Conservation (phyloP, 495 filamentous ascomycete species). For the Aspergillus carlsbadensis region DNA sequence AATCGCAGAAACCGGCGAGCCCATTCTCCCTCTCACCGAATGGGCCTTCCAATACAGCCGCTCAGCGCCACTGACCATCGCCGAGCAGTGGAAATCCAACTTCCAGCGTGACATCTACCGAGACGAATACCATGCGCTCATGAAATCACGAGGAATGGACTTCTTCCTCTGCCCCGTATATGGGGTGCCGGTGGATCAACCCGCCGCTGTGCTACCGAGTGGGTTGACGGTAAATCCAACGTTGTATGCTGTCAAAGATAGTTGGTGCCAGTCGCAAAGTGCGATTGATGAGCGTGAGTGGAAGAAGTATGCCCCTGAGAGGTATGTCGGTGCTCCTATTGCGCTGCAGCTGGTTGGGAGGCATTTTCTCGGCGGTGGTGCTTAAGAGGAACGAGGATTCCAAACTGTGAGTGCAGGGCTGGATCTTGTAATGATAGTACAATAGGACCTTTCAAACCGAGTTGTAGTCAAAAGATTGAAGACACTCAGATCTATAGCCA, state of each 20-base stretch:
- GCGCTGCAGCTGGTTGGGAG: slow-evolving; percentile 52
- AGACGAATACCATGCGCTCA: slow-evolving; percentile 54
- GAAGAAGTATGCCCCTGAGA: slow-evolving; percentile 35
- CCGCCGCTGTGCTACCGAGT: slow-evolving; percentile 56
- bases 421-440: background rate
- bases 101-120: slow-evolving; percentile 56
- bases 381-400: slow-evolving; percentile 8
- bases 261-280: slow-evolving; percentile 28
- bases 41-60: slow-evolving; percentile 57
- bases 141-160: slow-evolving; percentile 63
- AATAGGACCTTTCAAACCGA: too few species aligned
- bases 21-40: slow-evolving; percentile 53
- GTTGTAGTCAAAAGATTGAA: too few species aligned
- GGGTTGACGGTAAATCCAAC: slow-evolving; percentile 45
- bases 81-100: slow-evolving; percentile 46
- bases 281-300: slow-evolving; percentile 40
- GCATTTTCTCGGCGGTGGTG: slow-evolving; percentile 36
- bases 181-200: too few species aligned
- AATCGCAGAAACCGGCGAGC: slow-evolving; percentile 52
- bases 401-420: background rate
- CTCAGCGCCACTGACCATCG: slow-evolving; percentile 37
- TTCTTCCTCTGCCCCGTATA: slow-evolving; percentile 67
- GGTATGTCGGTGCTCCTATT: slow-evolving; percentile 47
- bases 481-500: background rate
- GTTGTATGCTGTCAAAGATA: slow-evolving; percentile 29